Percentiles rank a stretch among this genome's conserved stretches.
Conservation (phyloP, 2,329 filamentous ascomycete genomes). For the Cladosporium halotolerans region DNA sequence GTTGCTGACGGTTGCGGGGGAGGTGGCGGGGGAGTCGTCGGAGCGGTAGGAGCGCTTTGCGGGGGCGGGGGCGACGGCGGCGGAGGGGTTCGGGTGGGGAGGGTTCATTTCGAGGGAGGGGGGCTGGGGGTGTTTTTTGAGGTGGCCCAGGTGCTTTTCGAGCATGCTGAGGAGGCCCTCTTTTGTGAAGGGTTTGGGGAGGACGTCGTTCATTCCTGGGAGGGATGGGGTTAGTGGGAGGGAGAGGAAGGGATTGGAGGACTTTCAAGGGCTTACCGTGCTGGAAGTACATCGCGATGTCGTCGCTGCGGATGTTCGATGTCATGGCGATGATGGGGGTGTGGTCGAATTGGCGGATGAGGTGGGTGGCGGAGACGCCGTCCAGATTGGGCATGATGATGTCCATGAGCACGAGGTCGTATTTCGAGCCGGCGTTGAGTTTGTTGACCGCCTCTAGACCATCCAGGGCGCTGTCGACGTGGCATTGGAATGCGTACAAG, state of each 20-base stretch:
- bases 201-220: conserved; percentile 90
- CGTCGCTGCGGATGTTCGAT: conserved; percentile 92
- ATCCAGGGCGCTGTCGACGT: conserved; percentile 65
- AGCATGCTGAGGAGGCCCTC: conserved; percentile 73
- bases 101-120: conserved; percentile 28
- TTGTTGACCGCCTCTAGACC: conserved; percentile 88
- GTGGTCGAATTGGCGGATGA: conserved; percentile 80
- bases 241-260: neutral
- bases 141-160: conserved; percentile 78
- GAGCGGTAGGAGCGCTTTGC: conserved; percentile 54
- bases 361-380: conserved; percentile 86
- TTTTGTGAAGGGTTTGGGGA: conserved; percentile 93
- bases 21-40: conserved; percentile 57
- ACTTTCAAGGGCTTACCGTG: conserved; percentile 60
- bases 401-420: conserved; percentile 53
- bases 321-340: conserved; percentile 97
- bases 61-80: too few relatives aligned
- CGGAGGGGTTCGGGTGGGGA: conserved; percentile 46
- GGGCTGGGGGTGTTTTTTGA: conserved; percentile 54
- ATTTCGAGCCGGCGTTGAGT: conserved; percentile 60
- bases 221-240: conserved; percentile 3
- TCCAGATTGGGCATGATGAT: conserved; percentile 96
- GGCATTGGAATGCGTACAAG: conserved; percentile 57
- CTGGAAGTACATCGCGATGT: conserved; percentile 94
- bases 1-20: conserved; percentile 53